Percentiles rank a stretch among this genome's conserved stretches.
Evolutionary conservation across 2,329 filamentous ascomycete species (phyloP).

Genomic region (Cytospora piceae): DNA sequence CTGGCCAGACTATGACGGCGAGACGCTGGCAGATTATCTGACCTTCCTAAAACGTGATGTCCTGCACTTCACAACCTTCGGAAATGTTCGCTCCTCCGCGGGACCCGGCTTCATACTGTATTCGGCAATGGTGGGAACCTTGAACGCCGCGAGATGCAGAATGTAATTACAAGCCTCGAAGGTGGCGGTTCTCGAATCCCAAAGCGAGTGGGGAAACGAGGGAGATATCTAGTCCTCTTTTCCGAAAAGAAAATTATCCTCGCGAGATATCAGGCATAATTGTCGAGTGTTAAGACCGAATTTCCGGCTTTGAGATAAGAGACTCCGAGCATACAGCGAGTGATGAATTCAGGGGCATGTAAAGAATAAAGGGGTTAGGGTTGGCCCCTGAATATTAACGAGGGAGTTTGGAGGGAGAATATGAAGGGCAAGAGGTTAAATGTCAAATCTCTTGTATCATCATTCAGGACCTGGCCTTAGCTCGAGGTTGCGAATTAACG

Average conservation of each 20-base stretch:
- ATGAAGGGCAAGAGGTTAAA: too few species aligned
- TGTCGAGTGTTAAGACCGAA: not conserved
- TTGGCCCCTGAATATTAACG: not conserved
- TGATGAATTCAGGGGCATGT: not conserved
- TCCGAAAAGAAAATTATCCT: not conserved
- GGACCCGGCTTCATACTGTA: not conserved
- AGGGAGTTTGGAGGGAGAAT: too few species aligned
- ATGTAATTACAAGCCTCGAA: not conserved
- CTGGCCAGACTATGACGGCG: not conserved
- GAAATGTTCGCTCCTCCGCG: not conserved
- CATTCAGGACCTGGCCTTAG: too few species aligned
- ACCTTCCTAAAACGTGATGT: not conserved
- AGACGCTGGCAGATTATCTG: not conserved
- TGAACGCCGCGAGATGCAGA: too few species aligned
- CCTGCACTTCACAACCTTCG: too few species aligned
- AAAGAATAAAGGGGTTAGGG: not conserved
- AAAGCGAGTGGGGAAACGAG: not conserved
- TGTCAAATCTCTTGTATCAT: too few species aligned
- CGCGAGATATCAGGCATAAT: not conserved
- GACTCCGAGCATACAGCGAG: not conserved
- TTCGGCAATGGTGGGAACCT: not conserved
- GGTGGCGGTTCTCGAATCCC: not conserved
- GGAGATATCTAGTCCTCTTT: not conserved
- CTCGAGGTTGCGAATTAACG: too few species aligned
- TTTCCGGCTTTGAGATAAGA: not conserved